phyloP scores from a whole-genome alignment of 257 asterid genomes.

The Solanum pennellii region DNA sequence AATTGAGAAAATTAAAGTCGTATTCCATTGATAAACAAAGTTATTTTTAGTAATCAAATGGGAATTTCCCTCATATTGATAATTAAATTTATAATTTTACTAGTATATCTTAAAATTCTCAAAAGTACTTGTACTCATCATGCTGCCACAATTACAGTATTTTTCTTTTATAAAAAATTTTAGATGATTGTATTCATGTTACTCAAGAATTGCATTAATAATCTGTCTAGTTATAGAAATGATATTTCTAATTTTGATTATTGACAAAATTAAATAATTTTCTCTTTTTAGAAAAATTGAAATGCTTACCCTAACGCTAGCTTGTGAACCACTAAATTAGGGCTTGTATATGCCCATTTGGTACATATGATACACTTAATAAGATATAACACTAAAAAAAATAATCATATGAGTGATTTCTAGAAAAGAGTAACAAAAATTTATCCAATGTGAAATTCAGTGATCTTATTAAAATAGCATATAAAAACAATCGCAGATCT shows the following conservation, averaged over 20 bases:
- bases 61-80: neutral
- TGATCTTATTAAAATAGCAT: neutral
- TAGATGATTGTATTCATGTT: neutral
- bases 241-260: neutral
- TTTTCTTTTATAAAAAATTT: neutral
- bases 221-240: neutral
- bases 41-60: neutral
- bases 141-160: neutral
- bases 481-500: neutral
- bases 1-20: neutral
- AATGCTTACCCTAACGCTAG: neutral
- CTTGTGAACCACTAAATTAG: neutral
- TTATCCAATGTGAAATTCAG: neutral
- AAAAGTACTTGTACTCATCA: neutral
- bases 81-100: neutral
- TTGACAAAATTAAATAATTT: neutral
- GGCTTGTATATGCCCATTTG: neutral
- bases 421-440: neutral
- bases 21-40: neutral
- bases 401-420: neutral
- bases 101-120: neutral
- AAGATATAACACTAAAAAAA: neutral
- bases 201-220: neutral
- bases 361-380: neutral
- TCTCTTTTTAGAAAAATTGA: neutral